Base-by-base conservation (phyloP, 1,284 basidiomycete genomes). In the Polyporus tsugae region DNA sequence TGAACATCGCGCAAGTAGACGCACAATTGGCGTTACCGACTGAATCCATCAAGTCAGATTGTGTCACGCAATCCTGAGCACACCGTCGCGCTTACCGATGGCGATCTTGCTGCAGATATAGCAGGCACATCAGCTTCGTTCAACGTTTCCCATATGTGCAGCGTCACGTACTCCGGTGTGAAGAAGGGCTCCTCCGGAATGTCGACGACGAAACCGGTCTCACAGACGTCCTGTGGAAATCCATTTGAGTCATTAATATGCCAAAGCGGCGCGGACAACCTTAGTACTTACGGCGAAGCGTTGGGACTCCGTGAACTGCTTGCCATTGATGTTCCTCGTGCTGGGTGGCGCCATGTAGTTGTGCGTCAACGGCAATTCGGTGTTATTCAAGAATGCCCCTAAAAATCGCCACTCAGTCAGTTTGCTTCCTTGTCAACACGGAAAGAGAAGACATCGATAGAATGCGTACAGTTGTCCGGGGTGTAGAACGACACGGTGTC, bases 1-100 rank as follows among this genome's bases (percentile, higher is more conserved):
- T 86, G 75, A 91, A 91, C 82, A 89, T 85, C 0, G 89, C 86
- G 72, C 89, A 91, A 0, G 89, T 89, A 13, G 88, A 90, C 4
- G 88, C 89, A 70, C 89, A 91, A 70, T 87, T 83, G 17, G 84
- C 84, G 68, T 85, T 84, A 41, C 80, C 77, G 52, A 84, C 82
- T 78, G 52, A 60, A 7, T 15, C 9, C 36, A 46, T 53, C 5
- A 33, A 3, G 25, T 62, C 29, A 55, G 36, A 22, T n/a, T n/a
- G 2, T 38, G 41, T 17, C 7, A 11, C 15, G 3, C 9, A 10
- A 49, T 5, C 6, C 10, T 25, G 17, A 5, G 13, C 9, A 13
- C 10, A 35, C 11, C 25, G n/a, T 17, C 11, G 1, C 13, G 60
- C 81, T 59, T 71, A 87, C 85, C 84, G 33, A 89, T 87, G 1